Conservation (phyloP, 768 basidiomycete species). For the Lactarius tabidus region DNA sequence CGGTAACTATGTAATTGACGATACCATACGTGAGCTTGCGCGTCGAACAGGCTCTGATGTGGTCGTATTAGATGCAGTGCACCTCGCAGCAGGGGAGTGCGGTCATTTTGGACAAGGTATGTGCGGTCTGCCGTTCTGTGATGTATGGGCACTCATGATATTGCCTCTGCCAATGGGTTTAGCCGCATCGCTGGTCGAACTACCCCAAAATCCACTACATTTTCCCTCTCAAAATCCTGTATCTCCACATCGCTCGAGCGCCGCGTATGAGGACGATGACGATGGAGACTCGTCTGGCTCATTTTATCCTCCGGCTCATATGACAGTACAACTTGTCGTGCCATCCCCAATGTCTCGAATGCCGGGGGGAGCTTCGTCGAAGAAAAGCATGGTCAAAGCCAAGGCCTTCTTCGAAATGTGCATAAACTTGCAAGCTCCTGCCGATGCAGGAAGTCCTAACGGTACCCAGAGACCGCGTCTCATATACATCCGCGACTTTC, state of each 20-base stretch:
- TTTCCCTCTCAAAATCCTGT: slow-evolving; percentile 38
- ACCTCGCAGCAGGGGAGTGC: slow-evolving; percentile 85
- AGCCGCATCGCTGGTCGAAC: slow-evolving; percentile 68
- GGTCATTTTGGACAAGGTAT: slow-evolving; percentile 79
- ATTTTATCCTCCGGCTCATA: slow-evolving; percentile 38
- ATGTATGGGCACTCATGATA: background rate
- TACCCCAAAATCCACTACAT: slow-evolving; percentile 76
- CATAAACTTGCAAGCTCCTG: slow-evolving; percentile 51
- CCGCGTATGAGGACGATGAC: slow-evolving; percentile 42
- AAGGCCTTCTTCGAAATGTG: slow-evolving; percentile 75
- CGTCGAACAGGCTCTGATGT: slow-evolving; percentile 73
- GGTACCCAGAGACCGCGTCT: slow-evolving; percentile 54
- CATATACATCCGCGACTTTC: slow-evolving; percentile 80
- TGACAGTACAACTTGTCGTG: slow-evolving; percentile 46
- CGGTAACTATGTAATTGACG: slow-evolving; percentile 76
- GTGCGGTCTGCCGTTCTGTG: background rate
- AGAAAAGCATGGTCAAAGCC: slow-evolving; percentile 38
- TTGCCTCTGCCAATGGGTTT: background rate
- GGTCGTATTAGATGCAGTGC: slow-evolving; percentile 76
- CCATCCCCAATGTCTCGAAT: slow-evolving; percentile 31
- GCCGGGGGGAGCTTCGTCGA: slow-evolving; percentile 7
- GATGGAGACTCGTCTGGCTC: slow-evolving; percentile 38
- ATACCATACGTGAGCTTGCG: slow-evolving; percentile 75
- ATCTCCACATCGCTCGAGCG: slow-evolving; percentile 31
- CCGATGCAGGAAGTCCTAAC: slow-evolving; percentile 24